Evolutionary conservation across 129 eudicot genomes (phyloP).

Genomic region (Flaveria bidentis): DNA sequence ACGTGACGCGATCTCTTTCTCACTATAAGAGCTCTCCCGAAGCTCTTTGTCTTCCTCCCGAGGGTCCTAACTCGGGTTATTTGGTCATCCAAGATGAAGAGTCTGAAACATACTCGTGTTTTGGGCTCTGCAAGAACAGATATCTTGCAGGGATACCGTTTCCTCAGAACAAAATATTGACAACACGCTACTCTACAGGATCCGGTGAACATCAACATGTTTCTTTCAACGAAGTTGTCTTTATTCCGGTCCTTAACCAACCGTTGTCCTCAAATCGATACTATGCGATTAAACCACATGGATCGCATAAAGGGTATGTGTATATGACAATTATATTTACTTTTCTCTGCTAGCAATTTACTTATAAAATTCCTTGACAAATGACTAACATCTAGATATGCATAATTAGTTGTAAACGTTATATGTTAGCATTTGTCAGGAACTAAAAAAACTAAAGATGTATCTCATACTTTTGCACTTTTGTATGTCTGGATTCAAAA

Average conservation of each 20-base stretch:
- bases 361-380: too few relatives aligned
- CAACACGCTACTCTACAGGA: conserved; percentile 30
- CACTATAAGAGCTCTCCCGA: conserved; percentile 44
- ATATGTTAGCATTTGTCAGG: too few relatives aligned
- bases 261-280: conserved; percentile 67
- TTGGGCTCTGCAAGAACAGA: conserved; percentile 45
- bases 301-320: conserved; percentile 73
- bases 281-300: conserved; percentile 56
- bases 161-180: conserved; percentile 67
- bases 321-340: not conserved
- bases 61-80: conserved; percentile 63
- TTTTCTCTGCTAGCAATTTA: not conserved
- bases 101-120: conserved; percentile 58
- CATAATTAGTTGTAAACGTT: not conserved
- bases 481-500: too few relatives aligned
- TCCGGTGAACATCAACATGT: not conserved
- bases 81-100: conserved; percentile 40
- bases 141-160: conserved; percentile 50
- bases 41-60: conserved; percentile 42
- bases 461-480: too few relatives aligned
- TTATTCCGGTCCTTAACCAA: conserved; percentile 63
- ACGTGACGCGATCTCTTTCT: conserved; percentile 68
- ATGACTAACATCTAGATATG: not conserved
- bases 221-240: conserved; percentile 27
- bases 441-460: too few relatives aligned